A percentile compares a stretch with the other conserved stretches of the same genome.
Conservation (phyloP, 208 protist species). For the Trypanosomatidae sp. region DNA sequence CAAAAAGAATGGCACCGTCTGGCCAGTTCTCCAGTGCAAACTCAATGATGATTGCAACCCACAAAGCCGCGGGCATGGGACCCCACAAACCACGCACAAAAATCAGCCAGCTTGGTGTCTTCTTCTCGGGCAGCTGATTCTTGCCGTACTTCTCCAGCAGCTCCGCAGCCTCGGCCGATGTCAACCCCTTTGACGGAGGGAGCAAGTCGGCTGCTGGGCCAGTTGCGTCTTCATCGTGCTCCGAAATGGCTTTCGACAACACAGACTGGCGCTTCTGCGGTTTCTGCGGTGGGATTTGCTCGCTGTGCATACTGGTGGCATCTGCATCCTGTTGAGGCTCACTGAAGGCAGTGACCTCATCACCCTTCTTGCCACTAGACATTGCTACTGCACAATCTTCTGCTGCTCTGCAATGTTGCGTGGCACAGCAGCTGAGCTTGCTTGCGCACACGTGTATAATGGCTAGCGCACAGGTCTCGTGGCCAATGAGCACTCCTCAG, state of each 20-base stretch:
- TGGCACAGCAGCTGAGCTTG: too few species aligned
- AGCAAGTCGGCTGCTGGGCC: conserved; percentile 13
- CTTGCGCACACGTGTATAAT: too few species aligned
- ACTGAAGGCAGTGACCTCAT: too few species aligned
- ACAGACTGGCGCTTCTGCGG: conserved; percentile 51
- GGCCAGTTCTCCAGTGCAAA: conserved; percentile 81
- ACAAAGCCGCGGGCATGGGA: conserved; percentile 80
- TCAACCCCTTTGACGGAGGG: conserved; percentile 48
- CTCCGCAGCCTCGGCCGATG: conserved; percentile 34
- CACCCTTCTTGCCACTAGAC: too few species aligned
- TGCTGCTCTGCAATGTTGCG: too few species aligned
- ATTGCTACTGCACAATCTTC: too few species aligned
- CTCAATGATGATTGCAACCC: conserved; percentile 83
- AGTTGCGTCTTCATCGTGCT: conserved; percentile 34
- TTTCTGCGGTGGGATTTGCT: conserved; percentile 28
- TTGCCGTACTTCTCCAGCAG: conserved; percentile 56
- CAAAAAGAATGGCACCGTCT: conserved; percentile 75
- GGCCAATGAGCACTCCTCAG: too few species aligned
- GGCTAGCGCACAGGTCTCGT: too few species aligned
- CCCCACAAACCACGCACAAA: conserved; percentile 71
- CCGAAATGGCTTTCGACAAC: conserved; percentile 54
- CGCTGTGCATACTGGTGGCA: conserved; percentile 3
- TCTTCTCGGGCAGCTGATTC: conserved; percentile 69
- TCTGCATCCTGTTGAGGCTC: conserved; percentile 36
- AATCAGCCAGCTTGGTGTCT: conserved; percentile 66